Evolutionary conservation across 1,284 basidiomycete genomes (phyloP), one percentile per base, ranked within the genome.

Genomic region (Cutaneotrichosporon cyanovorans): DNA sequence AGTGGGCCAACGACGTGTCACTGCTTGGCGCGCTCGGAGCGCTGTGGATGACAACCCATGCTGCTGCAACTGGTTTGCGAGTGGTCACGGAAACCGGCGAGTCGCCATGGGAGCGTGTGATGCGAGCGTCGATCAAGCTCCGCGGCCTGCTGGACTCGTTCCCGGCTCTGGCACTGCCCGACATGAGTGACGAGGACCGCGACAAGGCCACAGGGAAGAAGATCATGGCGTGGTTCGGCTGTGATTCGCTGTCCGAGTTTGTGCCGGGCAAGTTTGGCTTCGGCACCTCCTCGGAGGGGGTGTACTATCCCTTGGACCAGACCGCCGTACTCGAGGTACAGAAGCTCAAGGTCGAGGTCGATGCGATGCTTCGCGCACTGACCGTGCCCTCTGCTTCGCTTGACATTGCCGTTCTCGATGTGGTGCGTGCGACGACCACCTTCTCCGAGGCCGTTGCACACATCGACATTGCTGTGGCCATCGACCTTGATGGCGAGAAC

Each of bases 401-500:
- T 28, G 25, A 28, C 12, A 28, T 28, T 28, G 46, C 46, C 20
- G 48, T 56, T 6, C 23, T 63, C 14, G 50, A 48, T 6, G 25
- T 62, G 2, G 37, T 65, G n/a, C 58, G 62, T 11, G 15, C 50
- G 1, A 48, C 55, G 4, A 43, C 56, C 1, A 45, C 25, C 22
- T 59, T 64, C 45, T 41, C 50, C 34, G 47, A 53, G 9, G 42
- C 55, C 10, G 40, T 63, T 5, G 20, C 34, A 0, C 48, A 40
- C 25, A 58, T 72, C 28, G 71, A 73, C 48, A 58, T 73, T 9
- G 68, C 68, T 1, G 54, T 53, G n/a, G 53, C 50, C 6, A 55
- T 73, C 37, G 72, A 73, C 55, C 53, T 72, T 16, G 71, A 73
- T 41, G 65, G 66, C 6, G 63, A 66, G 38, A n/a, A 32, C 20